Conservation (phyloP, 2,329 filamentous ascomycete genomes). For the Chaetomium globosum region DNA sequence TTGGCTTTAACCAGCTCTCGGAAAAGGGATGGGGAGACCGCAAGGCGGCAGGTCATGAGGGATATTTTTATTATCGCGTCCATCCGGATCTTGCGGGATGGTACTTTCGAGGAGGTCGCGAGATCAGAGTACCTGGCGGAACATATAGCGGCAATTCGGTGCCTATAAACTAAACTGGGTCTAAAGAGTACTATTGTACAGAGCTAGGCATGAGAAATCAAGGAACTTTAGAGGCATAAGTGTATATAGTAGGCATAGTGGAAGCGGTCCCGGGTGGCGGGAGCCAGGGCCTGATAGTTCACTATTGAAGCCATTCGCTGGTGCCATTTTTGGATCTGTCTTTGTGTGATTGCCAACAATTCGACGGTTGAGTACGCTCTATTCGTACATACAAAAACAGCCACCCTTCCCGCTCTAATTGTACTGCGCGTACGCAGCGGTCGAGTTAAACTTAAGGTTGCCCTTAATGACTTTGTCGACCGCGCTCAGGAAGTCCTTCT, state of each 20-base stretch:
- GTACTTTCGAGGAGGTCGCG: not conserved
- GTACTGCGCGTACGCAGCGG: conserved; percentile 97
- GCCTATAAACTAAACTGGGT: not conserved
- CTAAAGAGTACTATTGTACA: not conserved
- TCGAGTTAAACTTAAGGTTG: conserved; percentile 99
- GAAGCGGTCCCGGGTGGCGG: not conserved
- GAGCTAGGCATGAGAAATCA: not conserved
- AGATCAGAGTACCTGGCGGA: too few species aligned
- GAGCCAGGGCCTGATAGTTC: not conserved
- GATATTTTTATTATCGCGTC: not conserved
- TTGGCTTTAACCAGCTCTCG: not conserved
- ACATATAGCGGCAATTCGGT: not conserved
- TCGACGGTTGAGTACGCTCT: conserved; percentile 15
- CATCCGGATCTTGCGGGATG: not conserved
- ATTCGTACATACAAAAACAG: conserved; percentile 32
- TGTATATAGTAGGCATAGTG: not conserved
- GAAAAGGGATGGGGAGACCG: not conserved
- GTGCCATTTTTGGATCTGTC: not conserved
- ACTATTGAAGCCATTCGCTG: conserved; percentile 7
- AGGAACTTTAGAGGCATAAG: not conserved
- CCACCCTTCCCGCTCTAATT: conserved; percentile 63
- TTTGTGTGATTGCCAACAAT: conserved; percentile 11
- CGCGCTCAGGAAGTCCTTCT: conserved; percentile 97
- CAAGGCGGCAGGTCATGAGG: not conserved
- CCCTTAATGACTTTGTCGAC: conserved; percentile 99